Conservation (phyloP, 1,284 basidiomycete genomes). For the Leccinum subfulvum region DNA sequence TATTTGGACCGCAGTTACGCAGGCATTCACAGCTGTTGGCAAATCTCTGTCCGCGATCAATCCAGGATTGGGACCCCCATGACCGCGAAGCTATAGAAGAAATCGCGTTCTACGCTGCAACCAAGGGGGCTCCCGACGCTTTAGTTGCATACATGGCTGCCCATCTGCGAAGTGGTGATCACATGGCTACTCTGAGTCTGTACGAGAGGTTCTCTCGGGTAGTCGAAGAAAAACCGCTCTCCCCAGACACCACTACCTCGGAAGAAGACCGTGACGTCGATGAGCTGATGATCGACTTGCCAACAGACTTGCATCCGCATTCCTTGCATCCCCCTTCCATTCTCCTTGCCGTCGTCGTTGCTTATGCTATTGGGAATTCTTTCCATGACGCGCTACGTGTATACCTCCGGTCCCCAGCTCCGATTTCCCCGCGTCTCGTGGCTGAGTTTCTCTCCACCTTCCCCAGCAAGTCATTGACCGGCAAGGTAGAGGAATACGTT, state of each 20-base stretch:
- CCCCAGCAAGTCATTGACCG: constrained; percentile 33
- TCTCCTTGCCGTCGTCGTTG: constrained; percentile 53
- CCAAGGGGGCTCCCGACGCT: constrained; percentile 43
- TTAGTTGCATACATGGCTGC: constrained; percentile 51
- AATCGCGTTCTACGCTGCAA: constrained; percentile 48
- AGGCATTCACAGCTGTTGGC: constrained; percentile 40
- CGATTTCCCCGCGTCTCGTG: constrained; percentile 36
- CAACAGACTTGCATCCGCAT: constrained; percentile 12
- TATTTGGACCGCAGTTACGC: constrained; percentile 44
- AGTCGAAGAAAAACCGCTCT: constrained; percentile 25
- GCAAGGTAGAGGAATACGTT: constrained; percentile 45
- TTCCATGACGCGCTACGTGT: constrained; percentile 52
- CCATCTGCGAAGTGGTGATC: constrained; percentile 42
- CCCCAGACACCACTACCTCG: constrained; percentile 13
- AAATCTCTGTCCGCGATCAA: constrained; percentile 26
- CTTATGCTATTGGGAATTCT: constrained; percentile 53
- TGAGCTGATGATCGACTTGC: constrained; percentile 24
- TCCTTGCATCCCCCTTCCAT: constrained; percentile 36
- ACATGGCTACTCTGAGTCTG: constrained; percentile 44
- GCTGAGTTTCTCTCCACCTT: constrained; percentile 41
- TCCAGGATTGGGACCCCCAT: constrained; percentile 26
- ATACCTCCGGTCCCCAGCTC: constrained; percentile 40
- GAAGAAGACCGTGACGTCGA: constrained; percentile 23
- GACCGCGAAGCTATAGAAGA: constrained; percentile 39
- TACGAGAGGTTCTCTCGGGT: constrained; percentile 42